Evolutionary conservation across 306 rosid genomes (phyloP).

Genomic region (Dryas alaskensis): DNA sequence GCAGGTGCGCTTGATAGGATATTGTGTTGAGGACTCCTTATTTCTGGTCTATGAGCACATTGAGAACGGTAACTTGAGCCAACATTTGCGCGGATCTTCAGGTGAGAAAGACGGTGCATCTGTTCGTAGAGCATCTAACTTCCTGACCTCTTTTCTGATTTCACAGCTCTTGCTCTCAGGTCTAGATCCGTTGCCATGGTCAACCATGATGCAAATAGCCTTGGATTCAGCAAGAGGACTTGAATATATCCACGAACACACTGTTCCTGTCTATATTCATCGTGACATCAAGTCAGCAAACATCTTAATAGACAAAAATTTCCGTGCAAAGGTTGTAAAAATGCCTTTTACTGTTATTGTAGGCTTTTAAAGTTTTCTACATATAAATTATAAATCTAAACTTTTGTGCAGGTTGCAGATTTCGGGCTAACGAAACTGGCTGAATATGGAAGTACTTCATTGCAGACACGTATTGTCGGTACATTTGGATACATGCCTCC

Average conservation of each 20-base stretch:
- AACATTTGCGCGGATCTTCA: constrained; percentile 55
- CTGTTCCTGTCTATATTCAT: constrained; percentile 79
- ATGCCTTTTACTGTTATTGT: background rate
- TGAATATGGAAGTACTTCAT: constrained; percentile 53
- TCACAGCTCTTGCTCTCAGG: constrained; percentile 29
- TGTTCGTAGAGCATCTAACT: background rate
- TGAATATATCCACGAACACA: constrained; percentile 80
- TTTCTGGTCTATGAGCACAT: constrained; percentile 73
- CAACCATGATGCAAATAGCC: constrained; percentile 69
- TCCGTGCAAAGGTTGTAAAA: constrained; percentile 59
- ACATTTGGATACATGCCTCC: constrained; percentile 83
- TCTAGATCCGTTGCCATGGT: constrained; percentile 65
- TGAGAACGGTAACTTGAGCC: constrained; percentile 64
- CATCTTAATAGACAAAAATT: constrained; percentile 70
- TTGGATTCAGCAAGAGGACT: constrained; percentile 75
- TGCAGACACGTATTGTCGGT: constrained; percentile 69
- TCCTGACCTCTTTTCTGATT: constrained; percentile 5
- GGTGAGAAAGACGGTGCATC: constrained; percentile 28
- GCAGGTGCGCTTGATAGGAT: constrained; percentile 76
- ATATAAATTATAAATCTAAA: background rate
- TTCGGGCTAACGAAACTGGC: constrained; percentile 62
- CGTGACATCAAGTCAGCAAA: constrained; percentile 70
- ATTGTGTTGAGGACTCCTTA: constrained; percentile 65
- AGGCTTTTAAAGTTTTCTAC: background rate
- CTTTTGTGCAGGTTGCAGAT: constrained; percentile 66